A percentile compares a stretch with the other conserved stretches of the same genome.
phyloP scores from a whole-genome alignment of 495 filamentous ascomycete genomes.

The Talaromyces wortmannii region DNA sequence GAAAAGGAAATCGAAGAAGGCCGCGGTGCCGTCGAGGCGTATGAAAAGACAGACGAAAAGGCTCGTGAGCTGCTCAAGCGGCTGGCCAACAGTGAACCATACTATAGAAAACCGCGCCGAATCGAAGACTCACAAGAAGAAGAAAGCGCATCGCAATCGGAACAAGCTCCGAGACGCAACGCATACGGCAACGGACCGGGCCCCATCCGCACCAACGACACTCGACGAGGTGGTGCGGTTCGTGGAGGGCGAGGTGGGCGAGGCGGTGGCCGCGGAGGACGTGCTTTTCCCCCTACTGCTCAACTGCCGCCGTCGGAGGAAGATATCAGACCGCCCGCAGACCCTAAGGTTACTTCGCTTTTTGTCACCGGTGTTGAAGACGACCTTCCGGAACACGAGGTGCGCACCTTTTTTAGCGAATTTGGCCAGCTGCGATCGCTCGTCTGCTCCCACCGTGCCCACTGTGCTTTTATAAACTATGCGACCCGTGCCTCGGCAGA shows the following conservation, averaged over 20 bases:
- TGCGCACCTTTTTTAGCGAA: conserved; percentile 82
- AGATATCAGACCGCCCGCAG: conserved; percentile 77
- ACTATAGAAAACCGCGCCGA: conserved; percentile 77
- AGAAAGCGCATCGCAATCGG: conserved; percentile 17
- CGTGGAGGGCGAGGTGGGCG: conserved; percentile 36
- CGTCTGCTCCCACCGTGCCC: conserved; percentile 92
- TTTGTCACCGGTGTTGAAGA: conserved; percentile 96
- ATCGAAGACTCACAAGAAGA: conserved; percentile 44
- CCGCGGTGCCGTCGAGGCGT: conserved; percentile 71
- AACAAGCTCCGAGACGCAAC: conserved; percentile 26
- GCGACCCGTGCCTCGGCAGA: conserved; percentile 76
- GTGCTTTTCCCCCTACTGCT: conserved; percentile 55
- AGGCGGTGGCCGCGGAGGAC: conserved; percentile 49
- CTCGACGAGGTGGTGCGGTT: conserved; percentile 25
- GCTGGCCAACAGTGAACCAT: conserved; percentile 87
- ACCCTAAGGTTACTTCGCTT: conserved; percentile 78
- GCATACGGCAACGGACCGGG: conserved; percentile 41
- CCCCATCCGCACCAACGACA: conserved; percentile 63
- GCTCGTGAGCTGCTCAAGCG: conserved; percentile 79
- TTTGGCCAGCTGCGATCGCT: conserved; percentile 84
- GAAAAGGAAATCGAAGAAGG: conserved; percentile 94
- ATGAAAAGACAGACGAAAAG: conserved; percentile 96
- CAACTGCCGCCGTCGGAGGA: conserved; percentile 72
- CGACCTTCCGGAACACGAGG: conserved; percentile 83
- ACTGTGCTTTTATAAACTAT: conserved; percentile 95